phyloP scores from a whole-genome alignment of 768 basidiomycete genomes.

The Phaffia tasmanica region DNA sequence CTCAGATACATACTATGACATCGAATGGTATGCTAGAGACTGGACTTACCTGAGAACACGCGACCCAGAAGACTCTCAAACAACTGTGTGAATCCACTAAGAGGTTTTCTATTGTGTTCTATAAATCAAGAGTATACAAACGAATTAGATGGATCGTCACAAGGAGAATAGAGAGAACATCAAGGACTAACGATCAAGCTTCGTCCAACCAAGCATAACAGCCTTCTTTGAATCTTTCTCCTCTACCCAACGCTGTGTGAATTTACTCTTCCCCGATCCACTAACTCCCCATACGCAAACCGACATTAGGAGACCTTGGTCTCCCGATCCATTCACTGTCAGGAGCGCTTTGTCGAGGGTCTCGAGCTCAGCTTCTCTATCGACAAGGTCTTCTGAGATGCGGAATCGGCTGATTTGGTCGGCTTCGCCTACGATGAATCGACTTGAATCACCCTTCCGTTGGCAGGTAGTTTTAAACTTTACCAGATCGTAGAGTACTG shows the following conservation, averaged over 20 bases:
- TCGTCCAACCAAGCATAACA: conserved; percentile 36
- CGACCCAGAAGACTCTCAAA: conserved; percentile 31
- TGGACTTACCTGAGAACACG: conserved; percentile 23
- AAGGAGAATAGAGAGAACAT: background rate
- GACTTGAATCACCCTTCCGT: too few relatives aligned
- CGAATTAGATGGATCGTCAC: background rate
- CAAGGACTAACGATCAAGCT: conserved; percentile 44
- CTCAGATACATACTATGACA: too few relatives aligned
- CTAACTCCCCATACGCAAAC: too few relatives aligned
- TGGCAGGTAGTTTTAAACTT: too few relatives aligned
- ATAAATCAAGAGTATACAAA: background rate
- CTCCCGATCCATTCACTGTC: background rate
- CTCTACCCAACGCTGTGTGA: conserved; percentile 11
- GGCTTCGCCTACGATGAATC: conserved; percentile 8
- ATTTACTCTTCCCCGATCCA: too few relatives aligned
- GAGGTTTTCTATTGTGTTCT: conserved; percentile 50
- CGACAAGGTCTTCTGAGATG: conserved; percentile 24
- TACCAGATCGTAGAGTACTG: too few relatives aligned
- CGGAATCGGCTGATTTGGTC: conserved; percentile 26
- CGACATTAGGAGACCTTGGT: too few relatives aligned
- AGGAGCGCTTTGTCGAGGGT: conserved; percentile 15
- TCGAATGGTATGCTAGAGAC: too few relatives aligned
- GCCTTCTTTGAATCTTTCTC: background rate
- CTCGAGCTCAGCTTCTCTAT: conserved; percentile 26
- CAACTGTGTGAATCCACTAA: conserved; percentile 38